Base-by-base conservation (phyloP, 495 filamentous ascomycete species). In the Cercophora samala region DNA sequence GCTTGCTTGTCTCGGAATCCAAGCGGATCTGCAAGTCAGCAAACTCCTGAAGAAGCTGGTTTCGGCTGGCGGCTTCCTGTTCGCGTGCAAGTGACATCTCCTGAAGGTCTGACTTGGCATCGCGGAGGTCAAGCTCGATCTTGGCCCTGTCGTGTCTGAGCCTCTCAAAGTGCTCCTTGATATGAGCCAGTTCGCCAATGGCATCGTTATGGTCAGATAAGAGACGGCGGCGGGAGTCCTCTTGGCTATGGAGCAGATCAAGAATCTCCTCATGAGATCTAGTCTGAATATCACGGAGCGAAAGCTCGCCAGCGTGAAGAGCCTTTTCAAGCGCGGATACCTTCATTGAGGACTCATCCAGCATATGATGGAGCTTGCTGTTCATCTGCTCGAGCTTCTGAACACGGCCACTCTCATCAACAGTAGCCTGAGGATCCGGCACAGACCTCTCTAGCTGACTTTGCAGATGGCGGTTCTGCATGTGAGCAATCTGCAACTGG, bases 221-320 rank as follows among this genome's bases (percentile, higher is more conserved):
- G 24, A 99, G 78, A 5, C 89, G 89, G 66, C 89, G 87, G 54
- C 95, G 86, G 19, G 93, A 92, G 66, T 95, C 89, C 74, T 99
- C 95, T 75, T 99, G 95, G 58, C 90, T 93, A 76, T 92, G 96
- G 74, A 99, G 91, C 60, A 97, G 81, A 64, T 97, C 93, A 73
- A 93, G 93, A 29, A 99, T 86, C 74, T 99, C 95, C 72, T 98
- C 95, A 66, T 98, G 93, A 2, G 92, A 96, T 73, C 90, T 93
- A 2, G 94, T 91, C 76, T 97, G 93, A 26, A 99, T 86, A 76
- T 99, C 95, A 55, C 93, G 90, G 51, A 97, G 79, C 13, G 92
- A 93, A 17, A 99, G 83, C 72, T 97, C 90, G n/a, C 95, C 96
- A 26, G 88, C 90, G 53, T 87, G 90, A 61, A 98, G 88, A 52